phyloP scores from a whole-genome alignment of 1,284 basidiomycete genomes.

The Ganoderma sinense region DNA sequence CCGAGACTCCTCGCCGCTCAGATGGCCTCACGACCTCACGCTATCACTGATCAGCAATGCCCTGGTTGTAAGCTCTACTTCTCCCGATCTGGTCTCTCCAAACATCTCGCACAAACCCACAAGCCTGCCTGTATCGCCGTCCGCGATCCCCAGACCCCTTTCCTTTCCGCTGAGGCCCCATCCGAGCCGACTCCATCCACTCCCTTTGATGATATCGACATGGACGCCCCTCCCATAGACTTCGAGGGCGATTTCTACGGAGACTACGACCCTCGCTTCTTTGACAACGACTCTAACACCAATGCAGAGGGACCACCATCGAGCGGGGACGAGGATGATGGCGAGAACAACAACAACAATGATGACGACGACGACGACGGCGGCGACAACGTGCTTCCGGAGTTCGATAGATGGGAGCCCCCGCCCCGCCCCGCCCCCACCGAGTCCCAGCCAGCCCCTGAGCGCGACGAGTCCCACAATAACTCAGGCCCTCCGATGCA shows the following conservation, averaged over 20 bases:
- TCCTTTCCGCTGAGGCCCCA: not conserved
- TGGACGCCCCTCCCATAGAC: too few relatives aligned
- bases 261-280: not conserved
- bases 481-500: not conserved
- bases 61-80: not conserved
- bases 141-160: not conserved
- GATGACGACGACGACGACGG: slow-evolving; percentile 3
- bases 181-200: not conserved
- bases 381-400: not conserved
- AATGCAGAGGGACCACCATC: not conserved
- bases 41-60: not conserved
- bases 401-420: not conserved
- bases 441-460: not conserved
- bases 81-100: not conserved
- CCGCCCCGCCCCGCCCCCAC: not conserved
- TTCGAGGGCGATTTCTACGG: slow-evolving; percentile 16
- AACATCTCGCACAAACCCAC: not conserved
- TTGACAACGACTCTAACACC: not conserved
- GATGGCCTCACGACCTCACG: not conserved
- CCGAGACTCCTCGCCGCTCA: too few relatives aligned
- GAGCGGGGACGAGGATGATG: too few relatives aligned
- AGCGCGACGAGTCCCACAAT: not conserved
- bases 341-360: too few relatives aligned
- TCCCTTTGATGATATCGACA: not conserved
- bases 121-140: not conserved